A percentile compares a stretch with the other conserved stretches of the same genome.
These are phyloP conservation scores for Coniella lustricola DNA, from an alignment of 2,329 filamentous ascomycete species.

Conservation along the genomic window DNA sequence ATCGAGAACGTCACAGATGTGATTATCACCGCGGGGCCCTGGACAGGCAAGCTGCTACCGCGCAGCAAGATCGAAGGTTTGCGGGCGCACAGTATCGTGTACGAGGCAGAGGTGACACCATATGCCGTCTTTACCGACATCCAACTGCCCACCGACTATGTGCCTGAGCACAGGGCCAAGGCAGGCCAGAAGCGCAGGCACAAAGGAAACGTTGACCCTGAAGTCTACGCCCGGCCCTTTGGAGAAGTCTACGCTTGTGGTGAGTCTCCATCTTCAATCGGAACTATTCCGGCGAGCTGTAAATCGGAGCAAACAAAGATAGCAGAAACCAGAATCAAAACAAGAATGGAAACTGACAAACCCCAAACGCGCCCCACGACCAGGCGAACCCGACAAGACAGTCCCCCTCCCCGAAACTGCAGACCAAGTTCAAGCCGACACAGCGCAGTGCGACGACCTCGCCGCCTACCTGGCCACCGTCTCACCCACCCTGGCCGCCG, in stretches of 20 bases:
- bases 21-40: constrained; percentile 35
- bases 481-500: constrained; percentile 57
- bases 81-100: constrained; percentile 60
- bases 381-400: constrained; percentile 67
- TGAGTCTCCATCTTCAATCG: constrained; percentile 22
- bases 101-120: constrained; percentile 57
- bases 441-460: constrained; percentile 74
- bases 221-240: constrained; percentile 88
- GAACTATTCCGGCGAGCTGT: too few relatives aligned
- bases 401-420: constrained; percentile 70
- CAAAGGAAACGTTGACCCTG: constrained; percentile 66
- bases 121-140: constrained; percentile 87
- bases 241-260: constrained; percentile 91
- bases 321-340: too few relatives aligned
- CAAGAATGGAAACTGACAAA: too few relatives aligned
- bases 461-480: constrained; percentile 67
- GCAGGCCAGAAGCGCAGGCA: constrained; percentile 45
- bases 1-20: constrained; percentile 45
- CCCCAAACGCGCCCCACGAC: not conserved
- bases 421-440: constrained; percentile 69
- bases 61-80: constrained; percentile 50
- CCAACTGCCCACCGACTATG: constrained; percentile 58
- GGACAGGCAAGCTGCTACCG: constrained; percentile 55
- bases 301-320: too few relatives aligned
- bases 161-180: constrained; percentile 41